Conservation (phyloP, 2,329 filamentous ascomycete genomes). For the Pezicula radicicola region DNA sequence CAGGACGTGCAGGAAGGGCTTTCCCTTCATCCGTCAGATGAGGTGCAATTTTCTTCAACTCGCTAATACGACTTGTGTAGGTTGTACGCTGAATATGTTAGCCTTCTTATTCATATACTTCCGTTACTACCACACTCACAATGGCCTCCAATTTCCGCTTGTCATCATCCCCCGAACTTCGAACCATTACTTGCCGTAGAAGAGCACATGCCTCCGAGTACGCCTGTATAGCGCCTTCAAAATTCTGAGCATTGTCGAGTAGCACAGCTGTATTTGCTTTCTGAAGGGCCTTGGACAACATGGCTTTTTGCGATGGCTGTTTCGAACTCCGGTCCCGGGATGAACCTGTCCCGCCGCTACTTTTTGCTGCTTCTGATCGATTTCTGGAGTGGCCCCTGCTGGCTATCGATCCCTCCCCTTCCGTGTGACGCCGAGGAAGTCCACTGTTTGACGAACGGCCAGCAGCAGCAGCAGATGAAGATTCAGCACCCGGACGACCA, state of each 20-base stretch:
- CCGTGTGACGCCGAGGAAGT: slow-evolving; percentile 2
- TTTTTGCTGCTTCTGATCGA: slow-evolving; percentile 42
- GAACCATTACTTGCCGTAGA: slow-evolving; percentile 80
- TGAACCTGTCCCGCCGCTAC: slow-evolving; percentile 40
- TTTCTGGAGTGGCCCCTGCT: slow-evolving; percentile 39
- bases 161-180: slow-evolving; percentile 83
- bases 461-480: slow-evolving; percentile 13
- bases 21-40: slow-evolving; percentile 59
- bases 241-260: slow-evolving; percentile 93
- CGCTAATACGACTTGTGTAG: slow-evolving; percentile 85
- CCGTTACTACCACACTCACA: slow-evolving; percentile 52
- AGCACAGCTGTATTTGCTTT: slow-evolving; percentile 96
- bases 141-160: slow-evolving; percentile 89
- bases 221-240: slow-evolving; percentile 84
- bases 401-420: slow-evolving; percentile 7
- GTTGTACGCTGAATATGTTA: slow-evolving; percentile 65
- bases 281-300: slow-evolving; percentile 92
- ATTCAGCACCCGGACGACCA: slow-evolving; percentile 15
- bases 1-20: slow-evolving; percentile 68
- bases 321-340: slow-evolving; percentile 30
- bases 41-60: slow-evolving; percentile 72
- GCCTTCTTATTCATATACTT: slow-evolving; percentile 7
- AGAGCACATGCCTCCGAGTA: slow-evolving; percentile 90
- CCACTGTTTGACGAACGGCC: slow-evolving; percentile 2
- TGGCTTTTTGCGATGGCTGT: slow-evolving; percentile 80